phyloP scores from a whole-genome alignment of 208 protist genomes.

The Trypanosomatidae sp. region DNA sequence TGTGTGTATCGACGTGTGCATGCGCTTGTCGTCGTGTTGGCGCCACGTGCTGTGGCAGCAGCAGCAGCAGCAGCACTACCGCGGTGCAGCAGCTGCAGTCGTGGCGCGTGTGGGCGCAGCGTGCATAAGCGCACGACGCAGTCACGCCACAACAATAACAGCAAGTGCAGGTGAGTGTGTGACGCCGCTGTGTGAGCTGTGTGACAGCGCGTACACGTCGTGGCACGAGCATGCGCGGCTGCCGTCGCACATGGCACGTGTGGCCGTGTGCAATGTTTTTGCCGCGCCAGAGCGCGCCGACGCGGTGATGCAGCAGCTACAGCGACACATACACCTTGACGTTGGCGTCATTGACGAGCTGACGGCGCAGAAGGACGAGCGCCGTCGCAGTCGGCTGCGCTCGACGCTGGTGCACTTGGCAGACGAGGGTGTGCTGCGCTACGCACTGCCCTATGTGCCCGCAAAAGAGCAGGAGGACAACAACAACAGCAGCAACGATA shows the following conservation, averaged over 20 bases:
- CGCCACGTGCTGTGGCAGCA: too few relatives aligned
- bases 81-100: too few relatives aligned
- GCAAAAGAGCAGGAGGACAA: not conserved
- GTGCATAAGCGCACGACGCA: not conserved
- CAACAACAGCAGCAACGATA: conserved; percentile 1
- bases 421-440: conserved; percentile 20
- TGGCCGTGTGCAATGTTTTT: conserved; percentile 34
- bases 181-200: conserved; percentile 10
- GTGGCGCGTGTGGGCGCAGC: not conserved
- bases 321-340: conserved; percentile 65
- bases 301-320: conserved; percentile 40
- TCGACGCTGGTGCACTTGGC: conserved; percentile 39
- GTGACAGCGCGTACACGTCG: conserved; percentile 10
- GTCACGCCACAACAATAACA: not conserved
- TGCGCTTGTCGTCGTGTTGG: too few relatives aligned
- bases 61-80: too few relatives aligned
- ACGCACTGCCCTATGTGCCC: conserved; percentile 14
- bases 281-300: conserved; percentile 34
- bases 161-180: not conserved
- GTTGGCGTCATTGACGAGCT: conserved; percentile 50
- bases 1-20: not conserved
- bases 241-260: conserved; percentile 31
- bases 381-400: conserved; percentile 34
- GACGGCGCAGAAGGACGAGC: conserved; percentile 24
- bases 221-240: conserved; percentile 23